Base-by-base conservation (phyloP, 139 green algal genomes). In the Closterium sp. region DNA sequence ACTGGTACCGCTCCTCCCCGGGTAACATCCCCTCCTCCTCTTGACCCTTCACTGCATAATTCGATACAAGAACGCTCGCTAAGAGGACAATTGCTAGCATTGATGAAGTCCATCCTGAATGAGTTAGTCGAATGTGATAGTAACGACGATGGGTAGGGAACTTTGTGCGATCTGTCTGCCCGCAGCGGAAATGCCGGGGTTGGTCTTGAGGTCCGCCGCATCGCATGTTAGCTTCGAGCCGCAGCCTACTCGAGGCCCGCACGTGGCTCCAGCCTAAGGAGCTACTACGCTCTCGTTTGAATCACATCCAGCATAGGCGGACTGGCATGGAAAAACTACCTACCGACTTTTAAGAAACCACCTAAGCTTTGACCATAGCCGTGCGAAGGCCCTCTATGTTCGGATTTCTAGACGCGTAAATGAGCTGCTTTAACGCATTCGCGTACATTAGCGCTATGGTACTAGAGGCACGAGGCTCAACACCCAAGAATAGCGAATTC, bases 391-490 rank as follows among this genome's bases (percentile, higher is more conserved):
- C n/a, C 93, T 89, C 88, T 89, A 88, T 2, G 28, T 5, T 89
- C 93, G 93, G 70, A 29, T 88, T 21, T 93, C 45, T 21, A 93
- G 7, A 13, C 28, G 89, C 11, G 27, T 79, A 38, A 94, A 94
- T 24, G 89, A 89, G 2, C 93, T 89, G 22, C 7, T 28, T 1
- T 62, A 34, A 86, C 79, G 38, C 70, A 10, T 22, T 29, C 5
- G 38, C 38, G 38, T 50, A 50, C 38, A 50, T 50, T 50, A 50
- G 38, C 38, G 38, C 3, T 38, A 38, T 50, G 38, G 38, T 50
- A 50, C 38, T 50, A 50, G 1, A 11, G 38, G 38, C 38, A 50
- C 38, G 38, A 50, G 38, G 38, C 38, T 50, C 38, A 50, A 9
- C 38, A 50, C 24, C 62, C 11, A 79, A 79, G 62, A 79, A 27